Evolutionary conservation across 2,329 filamentous ascomycete species (phyloP).

Genomic region (Fonsecaea erecta): DNA sequence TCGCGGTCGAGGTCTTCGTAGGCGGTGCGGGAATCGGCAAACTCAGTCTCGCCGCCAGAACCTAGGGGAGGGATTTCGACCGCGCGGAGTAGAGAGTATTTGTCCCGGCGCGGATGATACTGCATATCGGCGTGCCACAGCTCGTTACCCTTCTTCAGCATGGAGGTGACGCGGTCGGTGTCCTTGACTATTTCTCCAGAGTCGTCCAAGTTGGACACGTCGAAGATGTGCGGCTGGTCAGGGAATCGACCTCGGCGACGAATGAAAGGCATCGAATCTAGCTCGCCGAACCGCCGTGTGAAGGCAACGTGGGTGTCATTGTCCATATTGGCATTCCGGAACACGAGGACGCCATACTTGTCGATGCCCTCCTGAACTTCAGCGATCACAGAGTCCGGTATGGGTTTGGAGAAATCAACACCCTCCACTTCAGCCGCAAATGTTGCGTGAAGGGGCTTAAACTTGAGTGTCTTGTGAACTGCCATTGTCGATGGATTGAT

Average conservation of each 20-base stretch:
- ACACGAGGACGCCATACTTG: conserved; percentile 25
- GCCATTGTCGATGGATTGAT: background rate
- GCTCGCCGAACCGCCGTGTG: conserved; percentile 26
- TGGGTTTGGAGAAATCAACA: conserved; percentile 44
- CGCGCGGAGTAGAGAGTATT: background rate
- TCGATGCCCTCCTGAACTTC: background rate
- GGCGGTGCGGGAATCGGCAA: conserved; percentile 11
- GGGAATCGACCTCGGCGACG: conserved; percentile 3
- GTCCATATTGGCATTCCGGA: conserved; percentile 24
- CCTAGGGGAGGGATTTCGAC: conserved; percentile 2
- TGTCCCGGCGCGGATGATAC: conserved; percentile 2
- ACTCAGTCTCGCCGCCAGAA: conserved; percentile 5
- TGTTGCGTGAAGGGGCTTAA: background rate
- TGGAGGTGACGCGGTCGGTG: background rate
- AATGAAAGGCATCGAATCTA: conserved; percentile 16
- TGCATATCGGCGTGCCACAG: conserved; percentile 8
- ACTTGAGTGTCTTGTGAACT: background rate
- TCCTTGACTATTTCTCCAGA: background rate
- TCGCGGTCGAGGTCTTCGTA: conserved; percentile 10
- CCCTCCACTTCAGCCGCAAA: conserved; percentile 43
- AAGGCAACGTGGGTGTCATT: conserved; percentile 25
- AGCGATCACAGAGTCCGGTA: conserved; percentile 28
- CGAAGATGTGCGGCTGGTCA: background rate
- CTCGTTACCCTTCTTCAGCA: conserved; percentile 10
- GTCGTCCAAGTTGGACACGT: conserved; percentile 9